Conservation (phyloP, 164 flowering plant species). For the Santalum album region DNA sequence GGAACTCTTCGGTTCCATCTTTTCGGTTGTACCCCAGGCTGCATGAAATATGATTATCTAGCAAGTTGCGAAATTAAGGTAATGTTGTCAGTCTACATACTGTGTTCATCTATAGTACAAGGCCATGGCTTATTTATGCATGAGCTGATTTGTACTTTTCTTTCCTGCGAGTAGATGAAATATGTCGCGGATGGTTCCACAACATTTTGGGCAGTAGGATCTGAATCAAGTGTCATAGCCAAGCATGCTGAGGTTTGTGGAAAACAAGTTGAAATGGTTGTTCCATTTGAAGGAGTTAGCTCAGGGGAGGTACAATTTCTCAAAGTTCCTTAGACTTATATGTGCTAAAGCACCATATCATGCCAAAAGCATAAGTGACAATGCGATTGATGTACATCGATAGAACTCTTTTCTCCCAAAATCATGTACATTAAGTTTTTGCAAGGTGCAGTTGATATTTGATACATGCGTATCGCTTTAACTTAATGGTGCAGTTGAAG, state of each 20-base stretch:
- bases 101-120: too few relatives aligned
- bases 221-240: constrained; percentile 49
- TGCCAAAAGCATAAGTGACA: too few relatives aligned
- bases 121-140: background rate
- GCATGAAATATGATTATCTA: constrained; percentile 62
- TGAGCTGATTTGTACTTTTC: background rate
- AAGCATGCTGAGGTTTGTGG: constrained; percentile 62
- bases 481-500: constrained; percentile 42
- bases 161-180: constrained; percentile 48
- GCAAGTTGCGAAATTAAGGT: constrained; percentile 92
- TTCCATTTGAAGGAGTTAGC: constrained; percentile 74
- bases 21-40: constrained; percentile 52
- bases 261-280: constrained; percentile 67
- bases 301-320: constrained; percentile 57
- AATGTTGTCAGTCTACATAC: constrained; percentile 2
- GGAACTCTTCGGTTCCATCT: constrained; percentile 66
- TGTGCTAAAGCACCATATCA: too few relatives aligned
- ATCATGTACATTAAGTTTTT: too few relatives aligned
- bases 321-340: too few relatives aligned
- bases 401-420: too few relatives aligned
- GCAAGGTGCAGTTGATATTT: too few relatives aligned
- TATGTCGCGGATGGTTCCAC: constrained; percentile 80
- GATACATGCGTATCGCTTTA: background rate
- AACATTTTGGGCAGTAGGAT: constrained; percentile 88
- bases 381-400: too few relatives aligned